Evolutionary conservation across 1,284 basidiomycete genomes (phyloP), one percentile per base, ranked within the genome.

Genomic region (Neotropicomus parvogracilis): DNA sequence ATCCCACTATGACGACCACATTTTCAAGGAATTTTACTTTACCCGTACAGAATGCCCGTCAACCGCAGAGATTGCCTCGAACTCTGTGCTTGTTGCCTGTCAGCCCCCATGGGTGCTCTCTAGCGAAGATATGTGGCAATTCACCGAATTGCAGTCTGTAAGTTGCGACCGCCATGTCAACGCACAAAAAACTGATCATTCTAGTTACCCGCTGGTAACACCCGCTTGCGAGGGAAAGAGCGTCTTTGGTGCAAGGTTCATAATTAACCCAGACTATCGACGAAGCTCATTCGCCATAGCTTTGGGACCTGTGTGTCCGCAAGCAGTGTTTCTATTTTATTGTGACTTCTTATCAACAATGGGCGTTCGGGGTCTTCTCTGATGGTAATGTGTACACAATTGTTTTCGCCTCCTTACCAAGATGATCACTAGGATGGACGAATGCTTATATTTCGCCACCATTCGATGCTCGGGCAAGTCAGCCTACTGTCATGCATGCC

Each of bases 291-390:
- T 26, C 29, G 6, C 39, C 40, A 32, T 47, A 78, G 75, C 56
- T 79, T 17, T 77, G 70, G 65, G 75, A 79, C 48, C 50, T 60
- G 7, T 78, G 76, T 55, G 59, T 65, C 45, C 64, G 65, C 17
- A 65, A 62, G 45, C 62, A 66, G 16, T 67, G 72, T 31, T 68
- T 62, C 27, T 71, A 65, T 54, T 78, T 78, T 46, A 68, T 76
- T 7, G 49, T 78, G 17, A 75, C 76, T 8, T 74, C 70, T n/a
- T 79, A 77, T 52, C 64, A 65, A 36, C 66, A 70, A 5, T 78
- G 76, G 76, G 58, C 70, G 0, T 78, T 78, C 42, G 77, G 77
- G 4, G 67, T 67, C 6, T 79, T 79, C 55, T 72, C 75, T n/a
- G 56, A 60, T 56, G 75, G 76, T 75, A 49, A 37, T 57, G 39